Evolutionary conservation across 192 early-diverging fungal genomes (phyloP), one percentile per base, ranked within the genome.

Genomic region (Funneliformis geosporum): DNA sequence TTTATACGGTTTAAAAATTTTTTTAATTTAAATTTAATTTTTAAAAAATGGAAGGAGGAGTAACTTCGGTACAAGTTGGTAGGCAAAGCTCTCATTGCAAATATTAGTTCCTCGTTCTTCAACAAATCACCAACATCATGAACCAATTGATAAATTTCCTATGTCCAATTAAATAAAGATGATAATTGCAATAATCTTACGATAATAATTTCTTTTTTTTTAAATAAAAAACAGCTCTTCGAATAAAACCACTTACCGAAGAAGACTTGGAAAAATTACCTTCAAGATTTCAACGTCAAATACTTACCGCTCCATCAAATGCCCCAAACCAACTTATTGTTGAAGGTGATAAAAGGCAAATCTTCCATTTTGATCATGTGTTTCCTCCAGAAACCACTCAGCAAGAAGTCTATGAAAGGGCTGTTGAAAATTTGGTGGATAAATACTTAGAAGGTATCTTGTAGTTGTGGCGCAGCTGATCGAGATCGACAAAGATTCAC

Each of bases 281-380:
- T n/a, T 2, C 40, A 43, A 40, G 69, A 40, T 71, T 71, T 71
- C 69, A 71, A 71, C 69, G 69, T 71, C 38, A 71, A 23, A 8
- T 71, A 14, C 2, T 71, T 14, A 23, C 18, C 16, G 7, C 69
- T n/a, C 3, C 69, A 27, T 40, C 65, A 33, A 33, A 39, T 7
- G 12, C 65, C 16, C 39, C 40, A 9, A 7, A 40, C 18, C 69
- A 71, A 71, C 1, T 71, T 23, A 11, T 11, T 43, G 69, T 71
- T 46, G 40, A 71, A 71, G 39, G 16, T 2, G 69, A 71, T 0
- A 71, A 71, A 38, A 40, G 69, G 82, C 65, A 79, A 43, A 68
- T 79, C n/a, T 92, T 90, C 79, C 82, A 83, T 60, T 95, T 91
- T 74, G 94, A 95, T 80, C 81, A 91, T 61, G 89, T 89, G n/a